phyloP scores from a whole-genome alignment of 139 green algal genomes.

The Pedinophyceae sp. region DNA sequence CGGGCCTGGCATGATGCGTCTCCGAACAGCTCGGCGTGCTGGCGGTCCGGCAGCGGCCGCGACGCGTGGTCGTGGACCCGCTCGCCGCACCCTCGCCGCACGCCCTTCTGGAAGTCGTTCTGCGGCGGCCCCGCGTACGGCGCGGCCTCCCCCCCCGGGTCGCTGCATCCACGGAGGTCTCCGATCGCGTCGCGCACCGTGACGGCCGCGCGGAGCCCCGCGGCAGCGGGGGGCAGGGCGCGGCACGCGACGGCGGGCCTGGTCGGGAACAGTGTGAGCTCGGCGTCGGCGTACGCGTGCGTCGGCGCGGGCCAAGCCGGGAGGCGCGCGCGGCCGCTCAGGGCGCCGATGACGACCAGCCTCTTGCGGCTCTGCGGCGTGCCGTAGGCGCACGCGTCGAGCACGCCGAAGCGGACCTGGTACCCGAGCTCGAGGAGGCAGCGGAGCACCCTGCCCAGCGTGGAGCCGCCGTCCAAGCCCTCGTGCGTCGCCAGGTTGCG shows the following conservation, averaged over 20 bases:
- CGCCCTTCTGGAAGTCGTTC: conserved; percentile 60
- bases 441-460: conserved; percentile 77
- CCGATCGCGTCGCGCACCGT: conserved; percentile 84
- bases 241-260: conserved; percentile 24
- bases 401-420: conserved; percentile 91
- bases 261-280: conserved; percentile 19
- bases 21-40: conserved; percentile 80
- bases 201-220: conserved; percentile 73
- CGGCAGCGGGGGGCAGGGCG: conserved; percentile 34
- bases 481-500: conserved; percentile 93
- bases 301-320: conserved; percentile 69
- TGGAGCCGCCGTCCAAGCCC: conserved; percentile 76
- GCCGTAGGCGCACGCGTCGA: conserved; percentile 90
- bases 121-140: conserved; percentile 30
- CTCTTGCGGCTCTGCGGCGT: conserved; percentile 86
- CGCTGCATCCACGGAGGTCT: conserved; percentile 85
- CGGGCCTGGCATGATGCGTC: conserved; percentile 78
- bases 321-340: conserved; percentile 54
- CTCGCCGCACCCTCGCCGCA: conserved; percentile 33
- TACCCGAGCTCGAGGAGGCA: conserved; percentile 92
- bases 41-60: conserved; percentile 93
- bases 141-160: conserved; percentile 25
- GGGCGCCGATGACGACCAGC: conserved; percentile 90
- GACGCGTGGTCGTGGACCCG: conserved; percentile 73
- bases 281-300: conserved; percentile 71